Conservation (phyloP, 176 grass and related monocot genomes). For the Stipa capillata region DNA sequence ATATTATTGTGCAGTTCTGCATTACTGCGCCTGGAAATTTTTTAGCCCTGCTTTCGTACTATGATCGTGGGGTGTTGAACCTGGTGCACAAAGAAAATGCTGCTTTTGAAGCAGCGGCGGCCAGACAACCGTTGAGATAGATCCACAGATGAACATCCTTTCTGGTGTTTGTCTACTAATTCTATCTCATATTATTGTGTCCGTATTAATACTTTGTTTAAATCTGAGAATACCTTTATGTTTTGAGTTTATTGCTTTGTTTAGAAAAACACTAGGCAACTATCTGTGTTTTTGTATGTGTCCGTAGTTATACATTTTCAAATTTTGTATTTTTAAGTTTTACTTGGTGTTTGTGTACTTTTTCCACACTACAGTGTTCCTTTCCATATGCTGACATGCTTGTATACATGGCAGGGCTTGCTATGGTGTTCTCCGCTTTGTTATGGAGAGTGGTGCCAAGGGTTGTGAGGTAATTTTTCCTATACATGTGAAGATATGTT, state of each 20-base stretch:
- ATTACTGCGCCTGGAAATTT: constrained; percentile 10
- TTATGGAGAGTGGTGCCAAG: constrained; percentile 95
- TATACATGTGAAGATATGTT: background rate
- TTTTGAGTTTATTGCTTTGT: too few relatives aligned
- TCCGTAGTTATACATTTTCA: too few relatives aligned
- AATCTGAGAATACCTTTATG: background rate
- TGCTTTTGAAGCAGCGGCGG: constrained; percentile 42
- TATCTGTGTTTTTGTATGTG: too few relatives aligned
- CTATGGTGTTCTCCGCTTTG: constrained; percentile 93
- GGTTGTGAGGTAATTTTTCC: constrained; percentile 55
- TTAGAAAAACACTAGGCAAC: too few relatives aligned
- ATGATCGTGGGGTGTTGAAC: constrained; percentile 21
- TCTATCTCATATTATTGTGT: constrained; percentile 51
- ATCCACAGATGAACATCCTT: constrained; percentile 59
- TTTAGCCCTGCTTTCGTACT: constrained; percentile 11
- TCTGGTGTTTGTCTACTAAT: constrained; percentile 64
- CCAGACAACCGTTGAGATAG: constrained; percentile 86
- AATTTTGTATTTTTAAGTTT: background rate
- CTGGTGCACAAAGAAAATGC: constrained; percentile 47
- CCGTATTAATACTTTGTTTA: background rate
- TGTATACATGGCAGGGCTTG: constrained; percentile 49
- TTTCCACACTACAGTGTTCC: too few relatives aligned
- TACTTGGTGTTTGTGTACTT: background rate
- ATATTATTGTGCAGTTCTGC: background rate
- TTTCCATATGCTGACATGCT: background rate